Conservation (phyloP, 2,329 filamentous ascomycete genomes). For the Laburnicola sp. region DNA sequence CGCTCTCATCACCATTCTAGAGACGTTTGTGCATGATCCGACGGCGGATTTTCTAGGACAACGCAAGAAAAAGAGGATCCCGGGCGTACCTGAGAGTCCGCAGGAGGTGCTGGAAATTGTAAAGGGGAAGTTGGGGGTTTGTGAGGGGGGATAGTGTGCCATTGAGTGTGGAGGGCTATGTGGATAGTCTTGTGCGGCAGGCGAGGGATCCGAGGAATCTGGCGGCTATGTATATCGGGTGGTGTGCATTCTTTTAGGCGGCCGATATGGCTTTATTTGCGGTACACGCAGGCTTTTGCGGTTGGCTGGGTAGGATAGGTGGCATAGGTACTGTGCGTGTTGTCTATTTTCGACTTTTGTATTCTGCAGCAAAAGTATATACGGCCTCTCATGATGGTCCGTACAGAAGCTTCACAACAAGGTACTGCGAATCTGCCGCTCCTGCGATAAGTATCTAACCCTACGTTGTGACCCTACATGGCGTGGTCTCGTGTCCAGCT, state of each 20-base stretch:
- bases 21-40: slow-evolving; percentile 96
- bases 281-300: too few species aligned
- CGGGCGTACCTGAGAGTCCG: slow-evolving; percentile 66
- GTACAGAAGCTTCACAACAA: too few species aligned
- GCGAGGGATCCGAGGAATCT: slow-evolving; percentile 80
- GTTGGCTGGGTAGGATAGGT: too few species aligned
- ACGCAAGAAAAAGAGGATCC: slow-evolving; percentile 59
- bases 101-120: slow-evolving; percentile 88
- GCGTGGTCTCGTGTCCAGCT: too few species aligned
- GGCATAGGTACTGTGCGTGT: too few species aligned
- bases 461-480: too few species aligned
- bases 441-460: too few species aligned
- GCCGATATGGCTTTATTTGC: too few species aligned
- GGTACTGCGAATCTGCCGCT: too few species aligned
- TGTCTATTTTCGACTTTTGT: too few species aligned
- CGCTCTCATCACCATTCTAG: slow-evolving; percentile 94
- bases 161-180: slow-evolving; percentile 92
- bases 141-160: slow-evolving; percentile 87
- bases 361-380: too few species aligned
- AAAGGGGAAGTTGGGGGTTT: slow-evolving; percentile 79
- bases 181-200: slow-evolving; percentile 89
- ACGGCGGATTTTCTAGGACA: slow-evolving; percentile 87
- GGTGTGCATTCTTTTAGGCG: slow-evolving; percentile 69
- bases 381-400: too few species aligned
- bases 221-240: slow-evolving; percentile 95